Conservation (phyloP, 495 filamentous ascomycete species). For the Xylaria palmicola region DNA sequence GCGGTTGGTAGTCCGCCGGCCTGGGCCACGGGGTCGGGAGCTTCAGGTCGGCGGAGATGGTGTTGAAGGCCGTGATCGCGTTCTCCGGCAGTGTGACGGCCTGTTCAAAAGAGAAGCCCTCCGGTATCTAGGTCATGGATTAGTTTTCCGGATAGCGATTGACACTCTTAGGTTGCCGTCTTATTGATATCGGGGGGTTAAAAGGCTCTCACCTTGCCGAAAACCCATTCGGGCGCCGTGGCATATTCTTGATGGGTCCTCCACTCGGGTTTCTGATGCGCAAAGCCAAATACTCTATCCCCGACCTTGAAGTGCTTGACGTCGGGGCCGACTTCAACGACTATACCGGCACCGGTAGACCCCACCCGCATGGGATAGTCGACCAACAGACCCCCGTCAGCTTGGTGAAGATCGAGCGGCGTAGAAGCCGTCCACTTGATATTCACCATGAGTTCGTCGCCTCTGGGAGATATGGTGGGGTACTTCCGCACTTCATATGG, state of each 20-base stretch:
- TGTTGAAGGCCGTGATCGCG: conserved; percentile 52
- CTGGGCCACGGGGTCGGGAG: conserved; percentile 50
- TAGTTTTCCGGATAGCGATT: neutral
- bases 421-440: conserved; percentile 53
- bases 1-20: conserved; percentile 31
- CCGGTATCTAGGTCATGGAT: conserved; percentile 30
- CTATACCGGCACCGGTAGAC: conserved; percentile 41
- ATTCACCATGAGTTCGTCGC: conserved; percentile 39
- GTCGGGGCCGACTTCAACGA: conserved; percentile 42
- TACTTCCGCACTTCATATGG: conserved; percentile 36
- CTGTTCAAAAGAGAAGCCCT: conserved; percentile 36
- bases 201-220: conserved; percentile 28
- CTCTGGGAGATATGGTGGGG: conserved; percentile 39
- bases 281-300: conserved; percentile 52
- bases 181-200: neutral
- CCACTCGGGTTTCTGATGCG: conserved; percentile 33
- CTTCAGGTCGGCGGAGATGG: conserved; percentile 41
- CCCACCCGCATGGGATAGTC: conserved; percentile 39
- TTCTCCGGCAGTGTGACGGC: conserved; percentile 53
- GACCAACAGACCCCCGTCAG: conserved; percentile 49
- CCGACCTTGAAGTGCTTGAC: conserved; percentile 40
- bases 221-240: conserved; percentile 33
- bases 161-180: neutral
- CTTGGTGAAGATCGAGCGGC: conserved; percentile 55
- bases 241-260: conserved; percentile 49